Evolutionary conservation across 108 stramenopile species (phyloP).

Genomic region (Fragilaria crotonensis): DNA sequence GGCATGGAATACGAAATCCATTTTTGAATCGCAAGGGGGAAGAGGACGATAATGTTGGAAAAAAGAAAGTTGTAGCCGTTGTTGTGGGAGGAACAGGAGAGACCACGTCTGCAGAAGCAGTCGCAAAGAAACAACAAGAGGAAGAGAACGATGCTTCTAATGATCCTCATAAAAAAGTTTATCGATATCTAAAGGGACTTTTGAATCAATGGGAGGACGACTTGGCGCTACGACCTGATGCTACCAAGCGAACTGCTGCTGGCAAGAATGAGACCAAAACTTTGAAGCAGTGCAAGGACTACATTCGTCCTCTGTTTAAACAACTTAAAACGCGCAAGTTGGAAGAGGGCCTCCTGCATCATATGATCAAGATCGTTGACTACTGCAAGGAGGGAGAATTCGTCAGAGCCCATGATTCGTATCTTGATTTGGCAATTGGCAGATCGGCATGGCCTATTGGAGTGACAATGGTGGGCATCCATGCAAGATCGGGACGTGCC

Average conservation of each 20-base stretch:
- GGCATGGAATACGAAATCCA: conserved; percentile 69
- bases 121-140: conserved; percentile 1
- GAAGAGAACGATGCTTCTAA: conserved; percentile 21
- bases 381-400: conserved; percentile 89
- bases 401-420: conserved; percentile 90
- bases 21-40: conserved; percentile 48
- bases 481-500: conserved; percentile 90
- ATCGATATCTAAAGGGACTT: conserved; percentile 77
- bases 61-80: neutral
- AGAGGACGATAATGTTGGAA: conserved; percentile 14
- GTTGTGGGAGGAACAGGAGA: neutral
- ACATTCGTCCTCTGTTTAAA: conserved; percentile 90
- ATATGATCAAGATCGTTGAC: conserved; percentile 79
- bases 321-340: conserved; percentile 56
- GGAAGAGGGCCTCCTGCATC: conserved; percentile 40
- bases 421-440: conserved; percentile 93
- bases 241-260: conserved; percentile 42
- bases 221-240: conserved; percentile 57
- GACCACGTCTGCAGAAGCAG: conserved; percentile 1
- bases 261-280: conserved; percentile 90
- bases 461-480: conserved; percentile 98
- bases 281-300: conserved; percentile 92
- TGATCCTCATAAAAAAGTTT: conserved; percentile 63
- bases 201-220: conserved; percentile 86
- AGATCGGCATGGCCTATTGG: conserved; percentile 98